Conservation (phyloP, 495 filamentous ascomycete genomes). For the Xylaria cubensis region DNA sequence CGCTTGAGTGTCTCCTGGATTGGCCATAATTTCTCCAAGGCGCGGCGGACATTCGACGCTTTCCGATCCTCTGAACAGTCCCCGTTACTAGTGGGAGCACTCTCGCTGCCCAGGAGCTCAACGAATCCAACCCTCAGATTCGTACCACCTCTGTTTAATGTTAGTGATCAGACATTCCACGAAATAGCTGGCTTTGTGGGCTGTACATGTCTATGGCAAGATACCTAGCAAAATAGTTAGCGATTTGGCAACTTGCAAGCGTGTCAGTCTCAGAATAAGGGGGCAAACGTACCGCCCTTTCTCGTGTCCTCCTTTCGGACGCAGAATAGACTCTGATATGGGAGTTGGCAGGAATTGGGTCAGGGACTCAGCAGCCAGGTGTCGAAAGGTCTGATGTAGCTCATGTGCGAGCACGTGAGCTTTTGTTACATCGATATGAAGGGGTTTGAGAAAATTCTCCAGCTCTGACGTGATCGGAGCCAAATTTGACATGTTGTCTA, state of each 20-base stretch:
- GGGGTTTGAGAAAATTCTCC: slow-evolving; percentile 53
- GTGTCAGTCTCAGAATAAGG: neutral
- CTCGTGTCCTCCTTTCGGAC: slow-evolving; percentile 65
- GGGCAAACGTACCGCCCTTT: slow-evolving; percentile 59
- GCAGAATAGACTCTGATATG: slow-evolving; percentile 66
- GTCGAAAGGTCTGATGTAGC: slow-evolving; percentile 65
- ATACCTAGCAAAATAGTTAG: slow-evolving; percentile 55
- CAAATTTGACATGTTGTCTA: slow-evolving; percentile 23
- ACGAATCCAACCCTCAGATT: slow-evolving; percentile 83
- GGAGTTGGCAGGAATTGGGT: slow-evolving; percentile 82
- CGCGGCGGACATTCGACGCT: slow-evolving; percentile 59
- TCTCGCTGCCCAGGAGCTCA: slow-evolving; percentile 63
- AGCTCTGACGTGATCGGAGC: slow-evolving; percentile 38
- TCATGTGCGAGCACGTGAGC: slow-evolving; percentile 67
- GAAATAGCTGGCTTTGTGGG: neutral
- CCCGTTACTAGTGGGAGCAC: slow-evolving; percentile 28
- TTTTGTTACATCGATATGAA: slow-evolving; percentile 50
- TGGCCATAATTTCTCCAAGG: slow-evolving; percentile 75
- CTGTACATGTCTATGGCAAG: slow-evolving; percentile 77
- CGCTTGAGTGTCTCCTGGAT: slow-evolving; percentile 81
- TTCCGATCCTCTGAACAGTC: slow-evolving; percentile 23
- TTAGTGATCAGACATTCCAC: slow-evolving; percentile 22
- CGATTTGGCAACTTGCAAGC: slow-evolving; percentile 10
- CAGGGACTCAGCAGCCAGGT: slow-evolving; percentile 68
- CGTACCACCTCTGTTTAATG: slow-evolving; percentile 65